These are phyloP conservation scores for Epichloe typhina DNA, from an alignment of 2,329 filamentous ascomycete genomes.

Conservation along the genomic window DNA sequence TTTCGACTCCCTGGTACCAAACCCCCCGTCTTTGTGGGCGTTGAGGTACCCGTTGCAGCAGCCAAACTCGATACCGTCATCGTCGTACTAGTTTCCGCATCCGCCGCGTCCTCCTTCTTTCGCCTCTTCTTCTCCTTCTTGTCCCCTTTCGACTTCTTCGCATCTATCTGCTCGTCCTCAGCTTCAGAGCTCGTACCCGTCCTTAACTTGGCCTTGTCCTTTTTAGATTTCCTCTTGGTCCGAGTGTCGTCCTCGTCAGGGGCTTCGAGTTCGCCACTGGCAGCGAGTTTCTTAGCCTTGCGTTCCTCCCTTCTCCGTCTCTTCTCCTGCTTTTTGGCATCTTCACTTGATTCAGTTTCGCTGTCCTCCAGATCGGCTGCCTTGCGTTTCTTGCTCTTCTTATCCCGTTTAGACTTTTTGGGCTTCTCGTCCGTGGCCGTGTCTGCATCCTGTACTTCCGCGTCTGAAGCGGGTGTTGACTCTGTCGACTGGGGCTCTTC, in stretches of 20 bases:
- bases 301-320: slow-evolving; percentile 24
- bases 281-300: slow-evolving; percentile 17
- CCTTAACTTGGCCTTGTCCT: slow-evolving; percentile 8
- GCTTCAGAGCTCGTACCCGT: slow-evolving; percentile 9
- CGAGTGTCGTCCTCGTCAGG: slow-evolving; percentile 22
- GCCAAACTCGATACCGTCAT: slow-evolving; percentile 13
- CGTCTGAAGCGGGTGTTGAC: slow-evolving; percentile 6
- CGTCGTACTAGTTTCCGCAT: slow-evolving; percentile 10
- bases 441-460: slow-evolving; percentile 1
- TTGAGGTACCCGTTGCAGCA: slow-evolving; percentile 22
- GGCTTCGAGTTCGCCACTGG: slow-evolving; percentile 9
- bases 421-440: slow-evolving; percentile 11
- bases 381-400: slow-evolving; percentile 38
- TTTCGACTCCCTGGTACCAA: slow-evolving; percentile 48
- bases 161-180: slow-evolving; percentile 11
- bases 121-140: slow-evolving; percentile 37
- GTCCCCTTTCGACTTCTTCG: slow-evolving; percentile 26
- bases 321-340: slow-evolving; percentile 22
- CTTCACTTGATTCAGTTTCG: slow-evolving; percentile 1
- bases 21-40: slow-evolving; percentile 27
- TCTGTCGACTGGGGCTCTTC: slow-evolving; percentile 15
- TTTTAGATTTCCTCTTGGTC: slow-evolving; percentile 27
- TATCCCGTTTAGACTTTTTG: slow-evolving; percentile 24
- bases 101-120: slow-evolving; percentile 27
- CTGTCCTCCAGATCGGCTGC: slow-evolving; percentile 24